phyloP scores from a whole-genome alignment of 306 rosid species.

The Cyclanthera cordifolia region DNA sequence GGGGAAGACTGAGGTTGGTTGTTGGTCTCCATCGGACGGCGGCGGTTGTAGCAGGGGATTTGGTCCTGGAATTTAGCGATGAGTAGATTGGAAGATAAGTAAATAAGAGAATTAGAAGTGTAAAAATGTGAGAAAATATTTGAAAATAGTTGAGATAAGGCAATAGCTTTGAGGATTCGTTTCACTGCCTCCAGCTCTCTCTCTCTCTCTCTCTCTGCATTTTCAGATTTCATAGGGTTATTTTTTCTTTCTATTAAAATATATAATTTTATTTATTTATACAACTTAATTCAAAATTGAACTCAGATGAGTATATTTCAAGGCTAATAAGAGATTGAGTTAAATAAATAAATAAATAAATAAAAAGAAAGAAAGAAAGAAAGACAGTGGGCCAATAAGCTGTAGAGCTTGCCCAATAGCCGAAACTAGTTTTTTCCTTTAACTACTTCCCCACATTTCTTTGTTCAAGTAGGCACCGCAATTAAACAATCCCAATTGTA shows the following conservation, averaged over 20 bases:
- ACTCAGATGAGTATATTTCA: too few relatives aligned
- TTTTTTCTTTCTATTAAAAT: neutral
- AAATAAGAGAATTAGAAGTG: neutral
- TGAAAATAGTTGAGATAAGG: constrained; percentile 11
- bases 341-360: too few relatives aligned
- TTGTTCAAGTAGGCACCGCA: neutral
- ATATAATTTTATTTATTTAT: too few relatives aligned
- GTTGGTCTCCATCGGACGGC: constrained; percentile 31
- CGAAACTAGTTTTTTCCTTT: constrained; percentile 2
- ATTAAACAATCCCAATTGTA: too few relatives aligned
- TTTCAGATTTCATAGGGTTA: neutral
- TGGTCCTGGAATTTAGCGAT: neutral
- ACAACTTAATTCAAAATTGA: too few relatives aligned
- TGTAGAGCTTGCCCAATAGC: neutral
- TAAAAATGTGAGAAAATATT: constrained; percentile 3
- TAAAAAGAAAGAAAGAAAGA: too few relatives aligned
- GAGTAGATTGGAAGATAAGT: neutral
- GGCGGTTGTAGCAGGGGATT: neutral
- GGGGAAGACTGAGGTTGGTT: constrained; percentile 31
- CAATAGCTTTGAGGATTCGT: constrained; percentile 2
- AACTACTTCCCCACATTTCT: constrained; percentile 1
- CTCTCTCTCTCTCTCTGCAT: too few relatives aligned
- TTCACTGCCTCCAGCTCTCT: constrained; percentile 1
- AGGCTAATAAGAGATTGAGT: too few relatives aligned
- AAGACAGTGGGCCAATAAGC: neutral